Conservation (phyloP, 2,329 filamentous ascomycete species). For the Diplodia sapinea region DNA sequence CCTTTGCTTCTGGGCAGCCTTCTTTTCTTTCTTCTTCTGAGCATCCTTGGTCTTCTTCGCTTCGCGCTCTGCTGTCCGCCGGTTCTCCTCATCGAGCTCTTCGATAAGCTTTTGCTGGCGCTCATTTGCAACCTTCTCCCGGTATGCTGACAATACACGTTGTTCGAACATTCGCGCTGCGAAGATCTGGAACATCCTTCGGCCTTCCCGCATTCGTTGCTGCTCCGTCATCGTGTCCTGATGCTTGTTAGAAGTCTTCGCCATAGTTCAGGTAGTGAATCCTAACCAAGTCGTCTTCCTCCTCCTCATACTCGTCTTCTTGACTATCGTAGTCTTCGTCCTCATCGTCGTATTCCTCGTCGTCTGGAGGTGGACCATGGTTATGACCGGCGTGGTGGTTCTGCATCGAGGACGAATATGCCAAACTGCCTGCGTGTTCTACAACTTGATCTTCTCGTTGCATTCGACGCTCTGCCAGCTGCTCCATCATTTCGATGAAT, state of each 20-base stretch:
- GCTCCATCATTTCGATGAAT: slow-evolving; percentile 99
- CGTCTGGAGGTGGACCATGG: slow-evolving; percentile 65
- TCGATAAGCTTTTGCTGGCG: slow-evolving; percentile 89
- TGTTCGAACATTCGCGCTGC: slow-evolving; percentile 99
- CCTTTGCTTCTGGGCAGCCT: slow-evolving; percentile 83
- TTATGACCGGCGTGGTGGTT: slow-evolving; percentile 68
- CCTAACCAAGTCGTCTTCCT: slow-evolving; percentile 66
- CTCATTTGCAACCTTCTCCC: slow-evolving; percentile 93
- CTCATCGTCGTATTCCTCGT: slow-evolving; percentile 80
- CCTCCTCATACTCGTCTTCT: slow-evolving; percentile 67
- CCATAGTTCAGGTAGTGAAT: slow-evolving; percentile 39
- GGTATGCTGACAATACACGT: slow-evolving; percentile 93
- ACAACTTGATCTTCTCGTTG: slow-evolving; percentile 87
- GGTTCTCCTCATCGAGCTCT: slow-evolving; percentile 85
- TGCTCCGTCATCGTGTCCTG: slow-evolving; percentile 97
- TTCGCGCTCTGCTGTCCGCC: slow-evolving; percentile 76
- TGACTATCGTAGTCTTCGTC: slow-evolving; percentile 71
- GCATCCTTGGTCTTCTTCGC: slow-evolving; percentile 94
- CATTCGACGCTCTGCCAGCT: slow-evolving; percentile 96
- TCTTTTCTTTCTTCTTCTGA: slow-evolving; percentile 94
- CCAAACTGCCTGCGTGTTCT: slow-evolving; percentile 65
- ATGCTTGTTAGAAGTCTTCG: slow-evolving; percentile 42
- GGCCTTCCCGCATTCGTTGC: slow-evolving; percentile 97
- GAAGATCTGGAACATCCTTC: slow-evolving; percentile 99
- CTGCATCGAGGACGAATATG: slow-evolving; percentile 58